Base-by-base conservation (phyloP, 805 yeast species). In the Barnettozyma siamensis region DNA sequence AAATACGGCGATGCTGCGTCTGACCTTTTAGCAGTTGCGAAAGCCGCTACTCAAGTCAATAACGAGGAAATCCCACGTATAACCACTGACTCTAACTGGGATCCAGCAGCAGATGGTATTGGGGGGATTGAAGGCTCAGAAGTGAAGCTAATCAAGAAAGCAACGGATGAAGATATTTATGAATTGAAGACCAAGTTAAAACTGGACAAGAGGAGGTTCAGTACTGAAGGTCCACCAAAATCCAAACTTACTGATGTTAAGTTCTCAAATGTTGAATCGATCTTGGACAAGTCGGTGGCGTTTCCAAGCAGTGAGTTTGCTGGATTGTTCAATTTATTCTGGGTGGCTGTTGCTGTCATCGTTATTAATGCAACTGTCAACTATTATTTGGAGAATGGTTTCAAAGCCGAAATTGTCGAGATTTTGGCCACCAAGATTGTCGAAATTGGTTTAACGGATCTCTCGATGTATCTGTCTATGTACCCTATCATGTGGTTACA, bases 321-420 rank as follows among this genome's bases (percentile, higher is more conserved):
- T 50, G 98, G 98, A 2, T 73, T 93, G 45, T 91, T 79, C 59
- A 81, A 87, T 5, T 72, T 88, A 37, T 77, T 79, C 47, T 87
- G 96, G 96, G 64, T 85, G 41, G 74, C 76, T 5, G 72, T 53
- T 26, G 54, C 48, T 5, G 47, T 53, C 21, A 33, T 48, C 12
- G 72, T 78, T 43, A 52, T 78, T 24, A 76, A 78, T 43, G 72
- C 73, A 17, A 53, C 79, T 8, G 64, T 80, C 15, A 72, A 77
- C 43, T 76, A 81, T 49, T 74, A 74, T 52, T 46, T 72, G 11
- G 58, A 59, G 23, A 57, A 71, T 20, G 76, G 80, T 9, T 57
- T 70, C 37, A 66, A 75, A 21, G 73, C 79, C 23, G 76, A 78
- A 28, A 72, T 93, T 16, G 58, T 83, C 31, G 54, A 60, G 17